A percentile compares a stretch with the other conserved stretches of the same genome.
These are phyloP conservation scores for Colletotrichum sp. DNA, from an alignment of 2,329 filamentous ascomycete species.

Conservation along the genomic window DNA sequence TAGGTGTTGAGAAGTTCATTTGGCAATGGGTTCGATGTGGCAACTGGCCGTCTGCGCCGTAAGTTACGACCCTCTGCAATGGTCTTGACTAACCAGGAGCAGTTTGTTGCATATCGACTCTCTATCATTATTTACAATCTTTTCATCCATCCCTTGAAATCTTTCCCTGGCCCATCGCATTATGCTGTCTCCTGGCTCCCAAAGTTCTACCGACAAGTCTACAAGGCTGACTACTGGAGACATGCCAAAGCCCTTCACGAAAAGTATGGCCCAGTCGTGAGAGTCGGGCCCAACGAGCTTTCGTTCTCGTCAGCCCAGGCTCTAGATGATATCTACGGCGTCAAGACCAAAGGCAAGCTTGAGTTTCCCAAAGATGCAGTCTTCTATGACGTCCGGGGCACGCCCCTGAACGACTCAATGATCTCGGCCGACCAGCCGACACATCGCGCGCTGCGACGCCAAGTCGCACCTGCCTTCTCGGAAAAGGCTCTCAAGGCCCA, in stretches of 20 bases:
- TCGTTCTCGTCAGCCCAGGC: background rate
- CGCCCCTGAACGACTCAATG: background rate
- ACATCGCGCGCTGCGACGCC: constrained; percentile 22
- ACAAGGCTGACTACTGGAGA: background rate
- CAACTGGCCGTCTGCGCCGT: background rate
- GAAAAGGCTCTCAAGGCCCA: constrained; percentile 31
- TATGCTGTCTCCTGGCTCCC: background rate
- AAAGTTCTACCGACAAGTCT: background rate
- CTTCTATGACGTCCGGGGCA: background rate
- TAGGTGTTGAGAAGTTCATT: background rate
- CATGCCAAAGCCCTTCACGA: background rate
- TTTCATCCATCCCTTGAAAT: background rate
- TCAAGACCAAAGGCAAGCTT: background rate
- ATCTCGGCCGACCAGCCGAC: constrained; percentile 15
- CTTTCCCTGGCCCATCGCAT: background rate
- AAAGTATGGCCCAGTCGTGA: background rate
- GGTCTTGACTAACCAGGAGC: background rate
- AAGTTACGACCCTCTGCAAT: background rate
- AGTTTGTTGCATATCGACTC: background rate
- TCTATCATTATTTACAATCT: background rate
- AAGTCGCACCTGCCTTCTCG: constrained; percentile 31
- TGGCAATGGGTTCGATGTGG: background rate
- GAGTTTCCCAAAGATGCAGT: background rate
- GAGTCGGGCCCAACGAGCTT: background rate
- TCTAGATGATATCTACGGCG: background rate